These are phyloP conservation scores for Thielaviopsis populi DNA, from an alignment of 2,329 filamentous ascomycete species.

Conservation along the genomic window DNA sequence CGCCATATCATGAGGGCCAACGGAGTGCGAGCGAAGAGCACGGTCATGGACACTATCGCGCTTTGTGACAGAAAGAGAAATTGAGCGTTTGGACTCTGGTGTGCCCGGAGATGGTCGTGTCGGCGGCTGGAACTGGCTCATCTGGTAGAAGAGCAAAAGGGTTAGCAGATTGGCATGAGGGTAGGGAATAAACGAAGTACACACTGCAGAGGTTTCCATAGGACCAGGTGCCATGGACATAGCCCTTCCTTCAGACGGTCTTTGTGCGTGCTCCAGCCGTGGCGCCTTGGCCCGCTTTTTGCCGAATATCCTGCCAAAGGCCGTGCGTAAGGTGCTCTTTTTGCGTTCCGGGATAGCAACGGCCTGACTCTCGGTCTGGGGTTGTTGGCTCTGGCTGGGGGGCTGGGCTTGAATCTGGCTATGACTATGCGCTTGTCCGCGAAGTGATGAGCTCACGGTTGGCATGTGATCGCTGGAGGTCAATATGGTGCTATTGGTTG, in stretches of 20 bases:
- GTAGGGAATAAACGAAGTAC: neutral
- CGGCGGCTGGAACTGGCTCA: neutral
- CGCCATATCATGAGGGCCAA: slow-evolving; percentile 40
- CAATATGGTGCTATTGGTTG: slow-evolving; percentile 6
- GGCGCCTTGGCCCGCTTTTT: slow-evolving; percentile 32
- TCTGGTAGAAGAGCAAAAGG: neutral
- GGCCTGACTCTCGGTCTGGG: slow-evolving; percentile 22
- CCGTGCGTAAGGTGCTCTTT: slow-evolving; percentile 41
- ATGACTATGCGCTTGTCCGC: neutral
- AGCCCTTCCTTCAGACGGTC: neutral
- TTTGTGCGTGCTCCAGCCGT: slow-evolving; percentile 22
- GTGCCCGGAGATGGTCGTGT: neutral
- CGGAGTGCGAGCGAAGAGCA: slow-evolving; percentile 46
- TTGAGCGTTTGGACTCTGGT: slow-evolving; percentile 36
- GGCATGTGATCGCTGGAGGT: neutral
- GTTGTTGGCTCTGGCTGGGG: neutral
- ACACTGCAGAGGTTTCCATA: slow-evolving; percentile 1
- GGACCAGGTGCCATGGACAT: neutral
- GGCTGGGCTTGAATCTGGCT: neutral
- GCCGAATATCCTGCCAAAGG: slow-evolving; percentile 43
- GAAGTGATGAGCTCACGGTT: slow-evolving; percentile 6
- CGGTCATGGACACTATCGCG: slow-evolving; percentile 46
- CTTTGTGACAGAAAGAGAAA: slow-evolving; percentile 45
- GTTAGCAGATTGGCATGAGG: neutral
- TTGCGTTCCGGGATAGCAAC: slow-evolving; percentile 33